These are phyloP conservation scores for Haberlea rhodopensis DNA, from an alignment of 257 asterid species.

Conservation along the genomic window DNA sequence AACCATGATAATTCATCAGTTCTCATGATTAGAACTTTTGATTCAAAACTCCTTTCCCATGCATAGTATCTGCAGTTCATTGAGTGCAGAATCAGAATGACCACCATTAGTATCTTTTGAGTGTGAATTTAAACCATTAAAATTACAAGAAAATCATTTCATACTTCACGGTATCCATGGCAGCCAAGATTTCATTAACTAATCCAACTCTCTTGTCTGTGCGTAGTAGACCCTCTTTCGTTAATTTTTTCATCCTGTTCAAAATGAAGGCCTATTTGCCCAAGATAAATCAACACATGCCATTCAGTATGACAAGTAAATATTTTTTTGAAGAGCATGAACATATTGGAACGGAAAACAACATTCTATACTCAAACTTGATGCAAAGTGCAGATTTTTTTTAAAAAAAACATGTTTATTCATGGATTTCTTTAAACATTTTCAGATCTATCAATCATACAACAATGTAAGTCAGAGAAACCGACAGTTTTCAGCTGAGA, in stretches of 20 bases:
- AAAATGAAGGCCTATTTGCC: slow-evolving; percentile 62
- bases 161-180: slow-evolving; percentile 93
- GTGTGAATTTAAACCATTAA: slow-evolving; percentile 3
- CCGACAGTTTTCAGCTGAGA: too few relatives aligned
- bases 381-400: too few relatives aligned
- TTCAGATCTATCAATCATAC: too few relatives aligned
- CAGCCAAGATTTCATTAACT: slow-evolving; percentile 75
- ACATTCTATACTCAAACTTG: too few relatives aligned
- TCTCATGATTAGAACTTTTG: slow-evolving; percentile 60
- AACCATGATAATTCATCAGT: slow-evolving; percentile 77
- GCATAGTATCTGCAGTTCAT: slow-evolving; percentile 61
- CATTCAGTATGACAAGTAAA: background rate
- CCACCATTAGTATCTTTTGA: slow-evolving; percentile 5
- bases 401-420: too few relatives aligned
- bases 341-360: too few relatives aligned
- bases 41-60: slow-evolving; percentile 82
- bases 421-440: too few relatives aligned
- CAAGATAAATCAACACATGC: slow-evolving; percentile 28
- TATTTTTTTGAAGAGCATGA: too few relatives aligned
- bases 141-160: slow-evolving; percentile 15
- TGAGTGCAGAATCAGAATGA: slow-evolving; percentile 17
- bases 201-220: slow-evolving; percentile 86
- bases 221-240: slow-evolving; percentile 73
- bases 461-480: too few relatives aligned
- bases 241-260: slow-evolving; percentile 66